Percentiles rank a stretch among this genome's conserved stretches.
These are phyloP conservation scores for Talaromyces piceae DNA, from an alignment of 2,329 filamentous ascomycete species.

Conservation along the genomic window DNA sequence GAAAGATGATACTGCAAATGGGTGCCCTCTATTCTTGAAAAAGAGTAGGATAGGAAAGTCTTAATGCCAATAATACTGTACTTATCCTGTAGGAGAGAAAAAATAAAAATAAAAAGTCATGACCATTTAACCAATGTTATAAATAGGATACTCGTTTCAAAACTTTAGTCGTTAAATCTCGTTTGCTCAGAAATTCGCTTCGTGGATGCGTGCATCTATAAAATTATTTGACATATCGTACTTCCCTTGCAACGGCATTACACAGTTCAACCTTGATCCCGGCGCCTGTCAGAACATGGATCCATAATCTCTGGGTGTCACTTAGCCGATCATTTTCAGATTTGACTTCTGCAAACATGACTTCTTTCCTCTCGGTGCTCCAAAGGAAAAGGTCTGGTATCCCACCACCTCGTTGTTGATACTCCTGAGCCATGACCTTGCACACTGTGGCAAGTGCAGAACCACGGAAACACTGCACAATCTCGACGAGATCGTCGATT, in stretches of 20 bases:
- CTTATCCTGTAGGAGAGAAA: constrained; percentile 1
- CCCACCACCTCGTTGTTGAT: constrained; percentile 76
- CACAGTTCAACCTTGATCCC: constrained; percentile 81
- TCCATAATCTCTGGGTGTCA: constrained; percentile 94
- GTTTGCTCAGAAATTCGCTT: neutral
- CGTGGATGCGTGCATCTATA: neutral
- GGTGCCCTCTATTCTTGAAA: neutral
- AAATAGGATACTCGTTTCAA: neutral
- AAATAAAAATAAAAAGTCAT: neutral
- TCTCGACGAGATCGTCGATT: constrained; percentile 68
- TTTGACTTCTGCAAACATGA: constrained; percentile 75
- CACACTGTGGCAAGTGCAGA: constrained; percentile 75
- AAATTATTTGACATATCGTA: constrained; percentile 22
- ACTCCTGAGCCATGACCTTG: constrained; percentile 93
- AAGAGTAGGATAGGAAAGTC: neutral
- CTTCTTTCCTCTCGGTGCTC: constrained; percentile 53
- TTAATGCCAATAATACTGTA: neutral
- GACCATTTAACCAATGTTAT: neutral
- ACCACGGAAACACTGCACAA: constrained; percentile 71
- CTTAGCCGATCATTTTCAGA: constrained; percentile 86
- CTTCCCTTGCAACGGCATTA: constrained; percentile 54
- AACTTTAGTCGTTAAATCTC: neutral
- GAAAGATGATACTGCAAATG: neutral
- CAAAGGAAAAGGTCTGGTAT: constrained; percentile 92
- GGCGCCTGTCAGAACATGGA: constrained; percentile 80